Evolutionary conservation across 1,139 yeast genomes (phyloP).

Genomic region (Yamadazyma diospyri): DNA sequence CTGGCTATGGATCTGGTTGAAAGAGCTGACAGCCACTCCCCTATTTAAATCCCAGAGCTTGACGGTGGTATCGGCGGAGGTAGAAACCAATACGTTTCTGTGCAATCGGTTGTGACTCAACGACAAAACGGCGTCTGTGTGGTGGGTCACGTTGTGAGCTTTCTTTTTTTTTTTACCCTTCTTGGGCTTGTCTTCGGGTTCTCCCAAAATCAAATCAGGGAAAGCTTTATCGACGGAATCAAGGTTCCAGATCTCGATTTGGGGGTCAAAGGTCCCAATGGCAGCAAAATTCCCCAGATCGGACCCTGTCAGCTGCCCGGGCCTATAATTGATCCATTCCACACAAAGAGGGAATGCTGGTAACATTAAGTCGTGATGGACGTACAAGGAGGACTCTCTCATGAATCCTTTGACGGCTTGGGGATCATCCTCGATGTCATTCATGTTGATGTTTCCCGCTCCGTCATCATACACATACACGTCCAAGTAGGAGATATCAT

Average conservation of each 20-base stretch:
- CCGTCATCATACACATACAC: conserved; percentile 95
- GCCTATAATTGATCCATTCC: conserved; percentile 86
- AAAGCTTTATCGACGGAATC: conserved; percentile 91
- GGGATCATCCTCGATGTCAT: conserved; percentile 58
- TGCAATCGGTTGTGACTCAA: conserved; percentile 78
- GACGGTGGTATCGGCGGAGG: conserved; percentile 93
- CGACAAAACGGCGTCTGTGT: conserved; percentile 90
- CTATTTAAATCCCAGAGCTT: conserved; percentile 89
- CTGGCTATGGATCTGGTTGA: conserved; percentile 53
- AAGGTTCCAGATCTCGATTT: conserved; percentile 93
- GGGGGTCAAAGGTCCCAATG: conserved; percentile 95
- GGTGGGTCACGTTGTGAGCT: conserved; percentile 69
- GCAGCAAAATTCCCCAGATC: conserved; percentile 90
- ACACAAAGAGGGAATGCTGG: conserved; percentile 97
- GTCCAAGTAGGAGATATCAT: conserved; percentile 87
- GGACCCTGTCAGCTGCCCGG: conserved; percentile 41
- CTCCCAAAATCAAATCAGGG: conserved; percentile 92
- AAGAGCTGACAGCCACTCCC: conserved; percentile 72
- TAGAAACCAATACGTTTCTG: conserved; percentile 84
- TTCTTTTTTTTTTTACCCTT: conserved; percentile 45
- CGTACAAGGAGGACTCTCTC: conserved; percentile 75
- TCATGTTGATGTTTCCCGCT: conserved; percentile 73
- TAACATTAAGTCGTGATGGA: conserved; percentile 94
- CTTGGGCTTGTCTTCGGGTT: conserved; percentile 49
- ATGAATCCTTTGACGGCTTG: conserved; percentile 68